Evolutionary conservation across 2,329 filamentous ascomycete species (phyloP), one percentile per base, ranked within the genome.

Genomic region (Fusarium pseudonygamai): DNA sequence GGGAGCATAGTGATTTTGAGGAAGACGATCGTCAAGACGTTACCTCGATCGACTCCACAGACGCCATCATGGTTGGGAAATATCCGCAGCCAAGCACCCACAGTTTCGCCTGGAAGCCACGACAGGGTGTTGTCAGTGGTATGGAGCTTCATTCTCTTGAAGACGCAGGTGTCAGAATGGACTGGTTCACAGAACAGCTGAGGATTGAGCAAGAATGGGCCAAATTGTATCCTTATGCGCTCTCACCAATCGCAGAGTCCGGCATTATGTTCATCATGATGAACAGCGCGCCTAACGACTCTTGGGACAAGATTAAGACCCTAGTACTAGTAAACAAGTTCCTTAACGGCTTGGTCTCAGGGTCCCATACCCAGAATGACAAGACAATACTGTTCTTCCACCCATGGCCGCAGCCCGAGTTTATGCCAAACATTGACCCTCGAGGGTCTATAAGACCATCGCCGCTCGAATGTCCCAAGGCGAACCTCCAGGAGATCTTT

Each of bases 291-390:
- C 56, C 43, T 13, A 22, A 20, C 6, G 53, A 34, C 10, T 22
- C 24, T 10, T 40, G 26, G 28, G 53, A 60, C 20, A 63, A 46
- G 16, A 36, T 60, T 8, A 63, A 60, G 28, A 24, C 42, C 10
- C 20, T 63, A 18, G 40, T 63, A 30, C 18, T 63, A n/a, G 53
- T 22, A 30, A 63, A 63, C 20, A 63, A 60, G 34, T 63, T 60
- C 22, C 53, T 63, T 6, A 60, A 60, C 20, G 60, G 60, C 15
- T 22, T 63, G 18, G 32, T 63, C n/a, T 13, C 16, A 28, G 53
- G 53, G 16, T 30, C 46, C 11, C 18, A 30, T 16, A 26, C 30
- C 14, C 8, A 16, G 13, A 11, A 16, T 0, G 40, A 60, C n/a
- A 12, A 47, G 14, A 45, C 56, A 2, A 39, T 7, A 28, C 34